Percentiles rank a stretch among this genome's conserved stretches.
phyloP scores from a whole-genome alignment of 805 yeast genomes.

The Barnettozyma siamensis region DNA sequence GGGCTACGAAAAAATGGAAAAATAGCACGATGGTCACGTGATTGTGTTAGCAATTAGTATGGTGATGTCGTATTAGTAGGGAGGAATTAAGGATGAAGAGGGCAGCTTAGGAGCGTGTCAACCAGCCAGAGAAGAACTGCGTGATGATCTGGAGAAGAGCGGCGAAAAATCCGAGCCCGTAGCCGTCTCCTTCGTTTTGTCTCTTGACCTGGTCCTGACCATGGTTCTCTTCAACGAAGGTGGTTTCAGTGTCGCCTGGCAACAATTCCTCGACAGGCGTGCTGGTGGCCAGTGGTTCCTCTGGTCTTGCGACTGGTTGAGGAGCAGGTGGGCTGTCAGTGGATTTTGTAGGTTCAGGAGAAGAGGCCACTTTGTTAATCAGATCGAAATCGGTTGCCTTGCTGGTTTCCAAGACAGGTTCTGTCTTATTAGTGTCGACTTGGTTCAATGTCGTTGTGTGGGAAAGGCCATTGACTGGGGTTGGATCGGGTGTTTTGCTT shows the following conservation, averaged over 20 bases:
- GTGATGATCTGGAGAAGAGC: slow-evolving; percentile 20
- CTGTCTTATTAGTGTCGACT: background rate
- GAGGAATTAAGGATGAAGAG: no score
- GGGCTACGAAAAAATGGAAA: background rate
- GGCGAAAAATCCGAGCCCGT: slow-evolving; percentile 17
- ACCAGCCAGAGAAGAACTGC: slow-evolving; percentile 23
- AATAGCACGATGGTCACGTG: no score
- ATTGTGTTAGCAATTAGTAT: background rate
- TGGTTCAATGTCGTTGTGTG: background rate
- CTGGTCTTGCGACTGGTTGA: slow-evolving; percentile 6
- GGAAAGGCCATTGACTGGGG: slow-evolving; percentile 10
- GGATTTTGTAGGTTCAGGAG: background rate
- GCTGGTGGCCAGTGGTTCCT: background rate
- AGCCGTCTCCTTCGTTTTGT: background rate
- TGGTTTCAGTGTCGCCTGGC: no score
- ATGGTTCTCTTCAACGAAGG: no score
- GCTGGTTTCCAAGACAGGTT: background rate
- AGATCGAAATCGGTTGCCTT: background rate
- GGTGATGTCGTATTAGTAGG: no score
- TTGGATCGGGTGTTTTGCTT: slow-evolving; percentile 25
- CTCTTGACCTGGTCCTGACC: no score
- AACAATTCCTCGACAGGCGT: no score
- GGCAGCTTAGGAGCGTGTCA: slow-evolving; percentile 2
- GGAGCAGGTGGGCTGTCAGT: background rate
- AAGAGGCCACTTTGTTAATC: background rate